phyloP scores from a whole-genome alignment of 164 flowering plant genomes.

The Annona squamosa region DNA sequence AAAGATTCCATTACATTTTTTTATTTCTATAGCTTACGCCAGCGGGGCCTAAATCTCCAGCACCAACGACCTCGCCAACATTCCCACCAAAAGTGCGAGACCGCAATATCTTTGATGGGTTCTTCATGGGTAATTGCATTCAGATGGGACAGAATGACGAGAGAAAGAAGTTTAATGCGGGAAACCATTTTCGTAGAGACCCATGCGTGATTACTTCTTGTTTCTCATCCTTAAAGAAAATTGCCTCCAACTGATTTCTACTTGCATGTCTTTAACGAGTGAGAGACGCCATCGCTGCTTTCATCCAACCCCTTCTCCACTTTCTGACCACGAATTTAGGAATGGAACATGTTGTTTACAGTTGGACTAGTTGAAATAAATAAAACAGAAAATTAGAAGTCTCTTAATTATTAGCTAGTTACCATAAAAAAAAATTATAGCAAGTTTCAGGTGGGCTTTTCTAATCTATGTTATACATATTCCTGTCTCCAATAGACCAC shows the following conservation, averaged over 20 bases:
- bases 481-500: too few species aligned
- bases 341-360: background rate
- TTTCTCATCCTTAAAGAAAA: background rate
- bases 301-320: background rate
- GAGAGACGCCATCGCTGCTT: background rate
- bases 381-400: too few species aligned
- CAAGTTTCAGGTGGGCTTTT: too few species aligned
- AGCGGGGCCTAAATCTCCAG: too few species aligned
- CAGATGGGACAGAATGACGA: slow-evolving; percentile 16
- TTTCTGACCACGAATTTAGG: background rate
- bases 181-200: slow-evolving; percentile 7
- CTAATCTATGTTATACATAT: too few species aligned
- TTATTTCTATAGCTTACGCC: too few species aligned
- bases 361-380: background rate
- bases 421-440: too few species aligned
- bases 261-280: background rate
- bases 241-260: background rate
- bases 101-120: slow-evolving; percentile 3
- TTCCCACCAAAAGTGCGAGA: slow-evolving; percentile 7
- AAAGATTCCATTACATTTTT: too few species aligned
- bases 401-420: too few species aligned
- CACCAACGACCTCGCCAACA: too few species aligned
- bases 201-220: slow-evolving; percentile 14
- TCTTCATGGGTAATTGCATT: slow-evolving; percentile 19
- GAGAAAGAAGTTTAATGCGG: slow-evolving; percentile 7